Base-by-base conservation (phyloP, 768 basidiomycete genomes). In the Coprinellus aureogranulatus region DNA sequence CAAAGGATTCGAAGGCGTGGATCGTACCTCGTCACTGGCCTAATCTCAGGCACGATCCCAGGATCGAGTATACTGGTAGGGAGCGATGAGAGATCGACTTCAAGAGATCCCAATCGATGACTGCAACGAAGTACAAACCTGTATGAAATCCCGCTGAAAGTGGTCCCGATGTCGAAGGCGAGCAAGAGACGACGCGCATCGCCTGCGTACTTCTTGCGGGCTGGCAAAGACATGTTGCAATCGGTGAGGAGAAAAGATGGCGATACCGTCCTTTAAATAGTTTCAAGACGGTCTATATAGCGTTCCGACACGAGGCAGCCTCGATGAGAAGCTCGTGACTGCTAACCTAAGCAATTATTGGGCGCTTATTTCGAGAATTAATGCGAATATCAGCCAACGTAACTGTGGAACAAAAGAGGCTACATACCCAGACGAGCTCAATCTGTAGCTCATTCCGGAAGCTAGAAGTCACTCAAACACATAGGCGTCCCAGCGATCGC, bases 1-100 rank as follows among this genome's bases (percentile, higher is more conserved):
- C 4, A 34, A 16, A 1, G 20, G 23, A 18, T 14, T 16, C 14
- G 37, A 2, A 11, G 40, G 63, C 28, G 63, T 62, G 4, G 63
- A 64, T 12, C 62, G 69, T 39, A 72, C 74, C 64, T 69, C 49
- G 63, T 80, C 63, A 79, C 78, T 2, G 72, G 72, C 26, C 67
- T 53, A 55, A 68, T 67, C 39, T 66, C 66, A 49, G 69, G 67
- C 20, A 64, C 61, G 40, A 62, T 47, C 27, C 65, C 67, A 25
- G 65, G 67, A 55, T 68, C 64, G 11, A 70, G 57, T 26, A 70
- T 64, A 39, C 69, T 70, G 37, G 18, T 47, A 20, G 57, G 28
- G n/a, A 26, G 1, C 44, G 16, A 34, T 31, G 26, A 23, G 22
- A 45, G 51, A 22, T 34, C 34, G 27, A 37, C 26, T 37, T 39